Evolutionary conservation across 306 rosid species (phyloP).

Genomic region (Prunus dulcis): DNA sequence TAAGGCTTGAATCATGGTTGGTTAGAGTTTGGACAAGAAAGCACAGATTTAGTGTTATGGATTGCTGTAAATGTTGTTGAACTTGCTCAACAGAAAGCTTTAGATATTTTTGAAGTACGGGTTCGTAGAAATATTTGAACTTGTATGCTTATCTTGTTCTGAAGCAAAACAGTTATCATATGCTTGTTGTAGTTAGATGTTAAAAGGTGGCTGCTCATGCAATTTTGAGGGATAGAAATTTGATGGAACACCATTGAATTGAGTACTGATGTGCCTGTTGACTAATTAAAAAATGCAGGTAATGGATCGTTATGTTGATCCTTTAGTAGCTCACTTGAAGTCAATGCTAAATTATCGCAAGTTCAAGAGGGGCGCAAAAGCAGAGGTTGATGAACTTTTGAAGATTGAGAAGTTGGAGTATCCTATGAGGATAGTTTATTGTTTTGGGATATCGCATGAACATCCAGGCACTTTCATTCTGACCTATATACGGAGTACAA

Average conservation of each 20-base stretch:
- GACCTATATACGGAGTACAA: constrained; percentile 81
- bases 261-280: not conserved
- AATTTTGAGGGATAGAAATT: not conserved
- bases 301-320: constrained; percentile 98
- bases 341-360: constrained; percentile 86
- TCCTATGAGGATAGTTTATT: constrained; percentile 88
- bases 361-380: constrained; percentile 74
- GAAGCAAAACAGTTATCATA: not conserved
- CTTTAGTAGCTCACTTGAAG: constrained; percentile 81
- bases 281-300: constrained; percentile 45
- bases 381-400: constrained; percentile 90
- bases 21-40: not conserved
- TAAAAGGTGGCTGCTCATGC: not conserved
- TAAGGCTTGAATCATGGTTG: not conserved
- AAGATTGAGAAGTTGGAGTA: constrained; percentile 67
- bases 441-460: constrained; percentile 87
- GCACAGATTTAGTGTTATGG: not conserved
- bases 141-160: not conserved
- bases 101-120: not conserved
- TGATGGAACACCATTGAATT: not conserved
- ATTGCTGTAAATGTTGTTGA: not conserved
- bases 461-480: constrained; percentile 98
- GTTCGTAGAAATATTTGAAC: not conserved
- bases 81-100: not conserved
- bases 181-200: constrained; percentile 6